Conservation (phyloP, 352 stramenopile species). For the Pythium biforme region DNA sequence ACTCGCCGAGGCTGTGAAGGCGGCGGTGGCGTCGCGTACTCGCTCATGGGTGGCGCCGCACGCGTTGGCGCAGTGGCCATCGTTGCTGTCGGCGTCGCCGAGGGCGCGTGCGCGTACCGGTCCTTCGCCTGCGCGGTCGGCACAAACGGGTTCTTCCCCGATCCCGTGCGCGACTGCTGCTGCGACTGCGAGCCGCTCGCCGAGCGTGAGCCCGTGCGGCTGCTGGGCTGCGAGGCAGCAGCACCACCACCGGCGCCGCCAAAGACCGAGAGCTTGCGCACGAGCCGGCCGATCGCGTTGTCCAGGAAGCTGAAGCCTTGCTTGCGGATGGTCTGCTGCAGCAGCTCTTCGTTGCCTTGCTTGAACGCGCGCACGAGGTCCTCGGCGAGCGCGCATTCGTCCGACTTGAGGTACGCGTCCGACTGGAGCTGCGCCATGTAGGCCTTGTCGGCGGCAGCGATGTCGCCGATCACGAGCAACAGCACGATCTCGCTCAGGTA, state of each 20-base stretch:
- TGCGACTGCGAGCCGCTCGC: constrained; percentile 13
- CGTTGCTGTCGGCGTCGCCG: no score
- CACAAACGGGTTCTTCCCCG: constrained; percentile 38
- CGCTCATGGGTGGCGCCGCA: constrained; percentile 7
- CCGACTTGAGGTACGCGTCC: constrained; percentile 65
- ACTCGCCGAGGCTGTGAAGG: no score
- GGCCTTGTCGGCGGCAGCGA: constrained; percentile 68
- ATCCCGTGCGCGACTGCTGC: constrained; percentile 26
- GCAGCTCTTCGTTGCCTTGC: constrained; percentile 68
- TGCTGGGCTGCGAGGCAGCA: constrained; percentile 16
- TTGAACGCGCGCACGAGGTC: constrained; percentile 80
- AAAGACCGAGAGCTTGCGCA: constrained; percentile 70
- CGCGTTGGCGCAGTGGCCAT: constrained; percentile 1
- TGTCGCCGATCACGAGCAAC: constrained; percentile 51
- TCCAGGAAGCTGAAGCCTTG: constrained; percentile 75
- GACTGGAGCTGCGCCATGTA: constrained; percentile 81
- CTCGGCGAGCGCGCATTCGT: constrained; percentile 75
- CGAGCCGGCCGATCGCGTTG: constrained; percentile 71
- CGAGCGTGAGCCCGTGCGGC: constrained; percentile 29
- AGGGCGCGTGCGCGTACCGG: constrained; percentile 20
- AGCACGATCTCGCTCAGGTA: constrained; percentile 72
- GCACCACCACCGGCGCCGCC: constrained; percentile 17
- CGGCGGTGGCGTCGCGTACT: constrained; percentile 11
- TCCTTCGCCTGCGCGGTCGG: constrained; percentile 21
- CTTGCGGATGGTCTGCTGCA: constrained; percentile 74